Evolutionary conservation across 495 filamentous ascomycete genomes (phyloP).

Genomic region (Parachaetomium inaequale): DNA sequence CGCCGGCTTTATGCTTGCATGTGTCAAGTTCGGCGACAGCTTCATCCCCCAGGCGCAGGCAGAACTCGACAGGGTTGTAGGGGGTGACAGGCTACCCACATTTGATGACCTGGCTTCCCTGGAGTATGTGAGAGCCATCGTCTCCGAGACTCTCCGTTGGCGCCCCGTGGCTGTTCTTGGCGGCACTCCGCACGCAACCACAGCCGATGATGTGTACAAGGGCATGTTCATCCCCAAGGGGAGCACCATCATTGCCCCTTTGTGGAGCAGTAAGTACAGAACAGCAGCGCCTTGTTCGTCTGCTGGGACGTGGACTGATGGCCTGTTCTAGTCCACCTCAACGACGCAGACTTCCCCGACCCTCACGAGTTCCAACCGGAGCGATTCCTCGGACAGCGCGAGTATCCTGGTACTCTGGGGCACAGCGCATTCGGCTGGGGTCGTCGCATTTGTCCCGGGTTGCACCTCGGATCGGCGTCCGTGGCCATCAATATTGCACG

Average conservation of each 20-base stretch:
- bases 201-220: slow-evolving; percentile 53
- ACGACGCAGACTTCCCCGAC: slow-evolving; percentile 55
- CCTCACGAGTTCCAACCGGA: slow-evolving; percentile 51
- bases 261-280: slow-evolving; percentile 43
- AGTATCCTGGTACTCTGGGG: slow-evolving; percentile 51
- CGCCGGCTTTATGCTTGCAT: slow-evolving; percentile 55
- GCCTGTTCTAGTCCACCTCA: slow-evolving; percentile 45
- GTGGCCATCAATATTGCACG: slow-evolving; percentile 52
- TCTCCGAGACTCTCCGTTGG: slow-evolving; percentile 53
- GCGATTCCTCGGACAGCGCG: slow-evolving; percentile 38
- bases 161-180: slow-evolving; percentile 48
- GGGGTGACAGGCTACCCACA: slow-evolving; percentile 46
- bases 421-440: slow-evolving; percentile 59
- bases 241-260: slow-evolving; percentile 50
- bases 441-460: slow-evolving; percentile 54
- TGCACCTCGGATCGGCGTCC: slow-evolving; percentile 49
- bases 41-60: slow-evolving; percentile 48
- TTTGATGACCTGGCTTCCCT: slow-evolving; percentile 46
- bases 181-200: slow-evolving; percentile 57
- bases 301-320: slow-evolving; percentile 19
- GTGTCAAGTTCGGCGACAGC: slow-evolving; percentile 48
- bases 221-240: slow-evolving; percentile 52
- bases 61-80: slow-evolving; percentile 55
- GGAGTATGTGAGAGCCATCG: slow-evolving; percentile 45
- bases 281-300: slow-evolving; percentile 15